Evolutionary conservation across 768 basidiomycete species (phyloP), one percentile per base, ranked within the genome.

Genomic region (Boletales sp.): DNA sequence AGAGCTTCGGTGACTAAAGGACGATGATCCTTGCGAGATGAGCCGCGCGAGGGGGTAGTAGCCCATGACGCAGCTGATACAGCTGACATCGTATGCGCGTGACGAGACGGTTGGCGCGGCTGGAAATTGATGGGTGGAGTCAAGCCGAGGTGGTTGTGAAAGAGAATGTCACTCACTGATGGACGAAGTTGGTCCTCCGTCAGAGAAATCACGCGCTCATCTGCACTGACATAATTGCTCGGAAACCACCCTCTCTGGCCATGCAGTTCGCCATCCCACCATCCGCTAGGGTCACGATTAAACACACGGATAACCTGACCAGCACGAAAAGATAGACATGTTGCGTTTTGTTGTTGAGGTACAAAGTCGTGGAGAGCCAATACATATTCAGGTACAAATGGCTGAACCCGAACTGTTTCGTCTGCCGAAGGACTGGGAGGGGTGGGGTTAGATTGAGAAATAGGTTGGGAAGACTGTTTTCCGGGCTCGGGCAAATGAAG

Each of bases 231-330:
- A 71, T 97, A 98, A 70, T 98, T 99, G 61, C 91, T 94, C 17
- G 97, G 97, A 69, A 98, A 98, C 97, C 97, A 99, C 12, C 97
- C 97, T 59, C 94, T 74, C 52, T 84, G 72, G 3, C 84, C 88
- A 32, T 92, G 88, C 15, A 95, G 67, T 69, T 98, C 93, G 10
- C 97, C 97, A 63, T 99, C 94, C 95, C 95, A 98, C 97, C 97
- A 98, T 0, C 97, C 97, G 58, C 86, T 90, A 4, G 76, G 53
- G 70, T 97, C 92, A 55, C 84, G 79, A 61, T 91, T 92, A 42
- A 88, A 74, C n/a, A 97, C 92, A 52, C 86, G 86, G 48, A 98
- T 93, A 47, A 94, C 79, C 63, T 97, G 89, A 4, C 95, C 94
- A 1, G 90, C 87, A 38, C 81, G 80, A 73, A 99, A 98, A 18